These are phyloP conservation scores for Corylus americana DNA, from an alignment of 306 rosid genomes.

Conservation along the genomic window DNA sequence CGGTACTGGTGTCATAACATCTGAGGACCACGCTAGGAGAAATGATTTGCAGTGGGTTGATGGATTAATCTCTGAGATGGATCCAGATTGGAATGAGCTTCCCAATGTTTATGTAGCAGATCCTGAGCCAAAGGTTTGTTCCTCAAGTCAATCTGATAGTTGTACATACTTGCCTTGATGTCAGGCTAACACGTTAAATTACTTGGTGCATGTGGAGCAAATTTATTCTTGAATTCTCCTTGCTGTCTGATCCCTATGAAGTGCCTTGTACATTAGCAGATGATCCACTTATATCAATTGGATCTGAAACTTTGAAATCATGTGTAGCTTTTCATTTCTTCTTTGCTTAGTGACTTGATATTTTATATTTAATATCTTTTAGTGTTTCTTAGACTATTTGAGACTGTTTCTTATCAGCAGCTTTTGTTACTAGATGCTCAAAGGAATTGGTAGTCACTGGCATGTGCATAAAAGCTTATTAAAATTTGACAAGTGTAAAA, in stretches of 20 bases:
- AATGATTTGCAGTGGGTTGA: slow-evolving; percentile 78
- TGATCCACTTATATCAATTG: not conserved
- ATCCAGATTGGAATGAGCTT: slow-evolving; percentile 71
- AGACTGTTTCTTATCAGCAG: not conserved
- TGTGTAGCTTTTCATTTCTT: not conserved
- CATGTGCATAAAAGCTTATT: not conserved
- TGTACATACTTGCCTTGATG: slow-evolving; percentile 8
- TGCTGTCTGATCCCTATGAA: slow-evolving; percentile 22
- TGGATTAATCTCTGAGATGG: slow-evolving; percentile 66
- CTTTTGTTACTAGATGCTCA: not conserved
- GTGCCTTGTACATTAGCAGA: slow-evolving; percentile 21
- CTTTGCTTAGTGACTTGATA: not conserved
- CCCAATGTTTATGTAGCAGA: slow-evolving; percentile 48
- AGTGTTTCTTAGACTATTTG: not conserved
- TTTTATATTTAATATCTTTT: not conserved
- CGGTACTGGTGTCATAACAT: slow-evolving; percentile 37
- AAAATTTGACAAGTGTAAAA: not conserved
- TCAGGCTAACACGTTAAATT: slow-evolving; percentile 1
- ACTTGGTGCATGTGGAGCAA: slow-evolving; percentile 18
- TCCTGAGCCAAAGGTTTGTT: slow-evolving; percentile 60
- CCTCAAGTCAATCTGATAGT: slow-evolving; percentile 30
- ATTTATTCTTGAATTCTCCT: slow-evolving; percentile 17
- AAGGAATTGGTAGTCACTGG: not conserved
- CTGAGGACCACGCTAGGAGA: slow-evolving; percentile 51
- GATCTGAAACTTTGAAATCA: slow-evolving; percentile 7